Conservation (phyloP, 495 filamentous ascomycete species). For the Viridothelium virens region DNA sequence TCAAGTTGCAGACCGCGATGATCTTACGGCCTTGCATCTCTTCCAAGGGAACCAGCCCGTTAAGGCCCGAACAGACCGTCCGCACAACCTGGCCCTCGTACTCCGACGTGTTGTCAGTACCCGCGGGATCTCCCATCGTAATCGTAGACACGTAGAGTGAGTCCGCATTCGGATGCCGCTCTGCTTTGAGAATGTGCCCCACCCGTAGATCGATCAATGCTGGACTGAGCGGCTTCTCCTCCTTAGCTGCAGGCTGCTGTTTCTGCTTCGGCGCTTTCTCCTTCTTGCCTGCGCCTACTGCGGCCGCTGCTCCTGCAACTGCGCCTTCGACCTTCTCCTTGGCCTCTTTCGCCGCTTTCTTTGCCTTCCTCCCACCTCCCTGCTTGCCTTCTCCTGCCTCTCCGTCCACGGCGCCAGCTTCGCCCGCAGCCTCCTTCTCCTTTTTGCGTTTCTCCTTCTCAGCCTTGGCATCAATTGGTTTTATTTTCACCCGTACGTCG, state of each 20-base stretch:
- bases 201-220: slow-evolving; percentile 87
- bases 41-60: slow-evolving; percentile 81
- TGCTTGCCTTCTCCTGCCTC: slow-evolving; percentile 22
- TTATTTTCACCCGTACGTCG: slow-evolving; percentile 60
- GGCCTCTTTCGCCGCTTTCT: slow-evolving; percentile 32
- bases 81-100: slow-evolving; percentile 81
- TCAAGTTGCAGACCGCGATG: slow-evolving; percentile 90
- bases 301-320: slow-evolving; percentile 25
- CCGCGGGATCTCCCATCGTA: slow-evolving; percentile 80
- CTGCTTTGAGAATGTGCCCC: slow-evolving; percentile 90
- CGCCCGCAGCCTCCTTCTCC: slow-evolving; percentile 35
- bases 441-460: slow-evolving; percentile 49
- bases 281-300: slow-evolving; percentile 59
- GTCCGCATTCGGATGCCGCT: slow-evolving; percentile 94
- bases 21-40: slow-evolving; percentile 97
- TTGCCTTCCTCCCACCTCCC: slow-evolving; percentile 20
- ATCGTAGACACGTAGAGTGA: slow-evolving; percentile 95
- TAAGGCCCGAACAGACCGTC: slow-evolving; percentile 93
- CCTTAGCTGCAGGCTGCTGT: slow-evolving; percentile 45
- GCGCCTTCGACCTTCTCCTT: slow-evolving; percentile 28
- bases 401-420: slow-evolving; percentile 21
- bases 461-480: slow-evolving; percentile 43
- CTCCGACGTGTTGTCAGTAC: slow-evolving; percentile 78
- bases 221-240: slow-evolving; percentile 66
- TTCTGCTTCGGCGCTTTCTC: slow-evolving; percentile 60